These are phyloP conservation scores for Aureobasidium vineae DNA, from an alignment of 2,329 filamentous ascomycete genomes.

Conservation along the genomic window DNA sequence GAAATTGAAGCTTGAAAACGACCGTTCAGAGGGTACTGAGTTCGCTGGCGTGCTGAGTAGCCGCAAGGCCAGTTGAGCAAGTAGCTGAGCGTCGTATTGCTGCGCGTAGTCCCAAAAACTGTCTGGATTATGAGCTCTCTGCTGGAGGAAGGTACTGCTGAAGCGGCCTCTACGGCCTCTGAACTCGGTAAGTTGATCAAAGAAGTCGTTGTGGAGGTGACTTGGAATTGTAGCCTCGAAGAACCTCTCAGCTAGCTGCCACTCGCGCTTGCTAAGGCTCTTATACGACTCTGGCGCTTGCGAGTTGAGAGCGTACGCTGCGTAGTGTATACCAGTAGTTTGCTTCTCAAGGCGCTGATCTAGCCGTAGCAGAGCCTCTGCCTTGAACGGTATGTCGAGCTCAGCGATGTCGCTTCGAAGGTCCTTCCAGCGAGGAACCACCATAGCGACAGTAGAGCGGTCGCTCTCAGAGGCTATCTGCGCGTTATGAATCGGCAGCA, in stretches of 20 bases:
- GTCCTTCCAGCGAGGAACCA: not conserved
- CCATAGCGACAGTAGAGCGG: not conserved
- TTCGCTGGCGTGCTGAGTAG: not conserved
- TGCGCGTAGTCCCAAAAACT: not conserved
- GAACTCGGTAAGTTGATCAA: not conserved
- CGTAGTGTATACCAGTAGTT: not conserved
- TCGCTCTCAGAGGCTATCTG: not conserved
- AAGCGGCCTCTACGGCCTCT: not conserved
- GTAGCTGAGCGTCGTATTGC: not conserved
- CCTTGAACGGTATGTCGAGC: not conserved
- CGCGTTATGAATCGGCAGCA: not conserved
- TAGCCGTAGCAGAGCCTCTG: not conserved
- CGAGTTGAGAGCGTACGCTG: not conserved
- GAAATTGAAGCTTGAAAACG: not conserved
- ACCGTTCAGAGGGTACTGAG: not conserved
- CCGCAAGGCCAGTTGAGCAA: not conserved
- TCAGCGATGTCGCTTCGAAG: not conserved
- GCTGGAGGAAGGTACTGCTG: not conserved
- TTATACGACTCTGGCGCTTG: not conserved
- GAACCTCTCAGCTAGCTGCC: not conserved
- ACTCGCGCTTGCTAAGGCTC: not conserved
- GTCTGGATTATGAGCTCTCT: not conserved
- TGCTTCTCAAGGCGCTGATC: not conserved
- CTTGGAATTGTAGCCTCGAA: not conserved
- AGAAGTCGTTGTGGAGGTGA: not conserved